Base-by-base conservation (phyloP, 2,329 filamentous ascomycete genomes). In the Paramyrothecium sp. region DNA sequence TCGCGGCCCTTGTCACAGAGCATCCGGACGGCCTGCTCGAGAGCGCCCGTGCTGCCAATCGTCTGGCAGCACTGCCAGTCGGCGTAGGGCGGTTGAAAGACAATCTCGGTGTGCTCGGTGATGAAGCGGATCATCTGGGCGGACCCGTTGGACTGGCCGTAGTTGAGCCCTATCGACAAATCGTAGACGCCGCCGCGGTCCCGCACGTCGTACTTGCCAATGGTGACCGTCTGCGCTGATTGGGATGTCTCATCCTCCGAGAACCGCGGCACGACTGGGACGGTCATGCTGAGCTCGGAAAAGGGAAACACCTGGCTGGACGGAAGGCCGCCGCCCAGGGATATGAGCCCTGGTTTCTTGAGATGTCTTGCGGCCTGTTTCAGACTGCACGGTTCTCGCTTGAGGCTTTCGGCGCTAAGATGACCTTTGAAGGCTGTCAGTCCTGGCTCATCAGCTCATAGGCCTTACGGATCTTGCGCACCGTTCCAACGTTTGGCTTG, bases 291-390 rank as follows among this genome's bases (percentile, higher is more conserved):
- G 53, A 98, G 74, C 62, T 89, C 82, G 63, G 94, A 87, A 67
- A 98, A 88, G n/a, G 95, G 95, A 69, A 99, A 99, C 75, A 96
- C 91, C 71, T 94, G 88, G 59, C 90, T 85, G 16, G 91, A 93
- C 3, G 95, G 95, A 20, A 99, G 57, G 3, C 95, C 95, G 54
- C 95, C 95, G 56, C 95, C 95, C 2, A 99, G 87, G 1, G 92
- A 97, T 69, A 99, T 95, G 58, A 97, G 76, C 17, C 90, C 92
- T 1, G 92, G 91, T 44, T 82, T 91, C 69, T 89, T 89, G 54
- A 98, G 83, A 70, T 88, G 89, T 56, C 83, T 84, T 49, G 93
- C 93, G 5, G 93, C 92, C 59, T 83, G 81, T 75, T 98, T 98
- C 59, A 98, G 79, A n/a, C 88, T 88, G 61, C 84, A 91, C 34